Conservation (phyloP, 345 rosid genomes). For the Clarkia xantiana region DNA sequence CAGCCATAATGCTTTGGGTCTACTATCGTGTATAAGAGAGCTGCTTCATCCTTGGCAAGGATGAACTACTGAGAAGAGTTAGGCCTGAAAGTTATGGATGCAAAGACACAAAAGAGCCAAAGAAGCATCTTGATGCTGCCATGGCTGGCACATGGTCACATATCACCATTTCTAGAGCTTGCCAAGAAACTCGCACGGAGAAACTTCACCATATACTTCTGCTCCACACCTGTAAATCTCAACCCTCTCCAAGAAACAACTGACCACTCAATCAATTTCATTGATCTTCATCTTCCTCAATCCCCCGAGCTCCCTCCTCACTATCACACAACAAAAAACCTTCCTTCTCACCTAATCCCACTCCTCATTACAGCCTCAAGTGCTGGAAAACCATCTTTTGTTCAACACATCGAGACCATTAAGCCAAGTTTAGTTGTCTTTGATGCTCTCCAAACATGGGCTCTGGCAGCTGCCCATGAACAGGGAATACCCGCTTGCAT, state of each 20-base stretch:
- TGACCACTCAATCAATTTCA: constrained; percentile 8
- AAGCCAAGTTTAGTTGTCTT: constrained; percentile 17
- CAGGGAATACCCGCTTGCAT: constrained; percentile 10
- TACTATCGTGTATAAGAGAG: too few species aligned
- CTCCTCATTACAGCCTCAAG: constrained; percentile 18
- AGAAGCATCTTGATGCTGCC: constrained; percentile 21
- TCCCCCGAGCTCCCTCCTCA: constrained; percentile 12
- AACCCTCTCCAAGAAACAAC: constrained; percentile 4
- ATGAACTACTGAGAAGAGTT: too few species aligned
- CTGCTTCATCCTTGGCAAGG: too few species aligned
- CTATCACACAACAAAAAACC: constrained; percentile 19
- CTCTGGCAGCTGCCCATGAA: constrained; percentile 7
- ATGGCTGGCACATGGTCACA: constrained; percentile 28
- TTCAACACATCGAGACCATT: constrained; percentile 7
- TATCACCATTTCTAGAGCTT: constrained; percentile 22
- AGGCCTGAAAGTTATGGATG: too few species aligned
- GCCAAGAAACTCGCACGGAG: constrained; percentile 14
- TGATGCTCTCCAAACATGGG: constrained; percentile 26
- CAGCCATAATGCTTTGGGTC: too few species aligned
- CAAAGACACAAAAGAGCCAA: too few species aligned
- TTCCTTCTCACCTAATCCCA: constrained; percentile 22
- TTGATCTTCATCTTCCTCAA: constrained; percentile 23
- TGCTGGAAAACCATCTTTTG: constrained; percentile 8
- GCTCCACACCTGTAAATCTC: constrained; percentile 23
- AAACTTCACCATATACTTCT: constrained; percentile 13